Conservation (phyloP, 139 green algal genomes). For the Micromonas pusilla region DNA sequence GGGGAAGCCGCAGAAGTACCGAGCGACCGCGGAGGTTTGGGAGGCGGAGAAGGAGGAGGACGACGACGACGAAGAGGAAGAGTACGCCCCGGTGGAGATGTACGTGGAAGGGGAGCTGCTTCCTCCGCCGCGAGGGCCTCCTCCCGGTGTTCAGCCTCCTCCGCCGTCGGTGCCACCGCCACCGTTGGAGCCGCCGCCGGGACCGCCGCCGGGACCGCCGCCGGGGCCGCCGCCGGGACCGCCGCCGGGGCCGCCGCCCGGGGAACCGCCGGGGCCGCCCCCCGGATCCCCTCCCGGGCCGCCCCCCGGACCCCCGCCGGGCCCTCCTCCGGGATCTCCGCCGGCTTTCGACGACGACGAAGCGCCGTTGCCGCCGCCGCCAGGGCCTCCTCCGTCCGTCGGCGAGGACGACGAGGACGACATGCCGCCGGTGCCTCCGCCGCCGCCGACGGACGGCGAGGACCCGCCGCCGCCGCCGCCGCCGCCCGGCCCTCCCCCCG, state of each 20-base stretch:
- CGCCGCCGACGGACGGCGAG: background rate
- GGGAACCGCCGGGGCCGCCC: too few relatives aligned
- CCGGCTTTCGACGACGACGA: background rate
- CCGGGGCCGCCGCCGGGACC: too few relatives aligned
- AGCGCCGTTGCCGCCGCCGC: background rate
- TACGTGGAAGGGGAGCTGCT: background rate
- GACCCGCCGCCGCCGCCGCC: too few relatives aligned
- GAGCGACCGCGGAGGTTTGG: background rate
- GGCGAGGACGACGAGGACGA: too few relatives aligned
- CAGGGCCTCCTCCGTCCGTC: background rate
- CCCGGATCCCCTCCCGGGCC: too few relatives aligned
- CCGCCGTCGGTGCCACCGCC: too few relatives aligned
- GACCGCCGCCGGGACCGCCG: too few relatives aligned
- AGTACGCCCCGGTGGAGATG: background rate
- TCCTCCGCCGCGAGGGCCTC: background rate
- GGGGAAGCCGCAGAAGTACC: constrained; percentile 25
- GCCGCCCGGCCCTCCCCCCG: too few relatives aligned
- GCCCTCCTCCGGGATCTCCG: background rate
- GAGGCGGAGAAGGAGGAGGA: background rate
- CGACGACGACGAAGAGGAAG: background rate
- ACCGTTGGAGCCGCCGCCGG: background rate
- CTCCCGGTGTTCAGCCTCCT: background rate
- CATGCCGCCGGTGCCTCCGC: background rate
- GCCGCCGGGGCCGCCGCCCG: too few relatives aligned
- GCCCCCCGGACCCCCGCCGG: too few relatives aligned